These are phyloP conservation scores for Brassica cretica DNA, from an alignment of 345 rosid species.

Conservation along the genomic window DNA sequence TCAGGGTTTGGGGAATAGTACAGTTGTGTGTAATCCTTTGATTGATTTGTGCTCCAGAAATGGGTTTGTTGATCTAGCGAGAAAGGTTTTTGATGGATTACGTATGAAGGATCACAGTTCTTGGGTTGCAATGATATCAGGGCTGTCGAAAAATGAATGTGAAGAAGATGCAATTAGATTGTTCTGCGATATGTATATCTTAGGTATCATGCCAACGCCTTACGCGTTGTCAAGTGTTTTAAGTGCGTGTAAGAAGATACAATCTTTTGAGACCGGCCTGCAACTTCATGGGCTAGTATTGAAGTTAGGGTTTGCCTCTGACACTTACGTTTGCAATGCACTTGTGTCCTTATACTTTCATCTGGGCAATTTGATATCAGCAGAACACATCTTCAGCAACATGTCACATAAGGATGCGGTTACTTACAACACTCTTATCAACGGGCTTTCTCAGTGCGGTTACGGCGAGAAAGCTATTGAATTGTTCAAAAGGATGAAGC, in stretches of 20 bases:
- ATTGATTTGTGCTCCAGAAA: constrained; percentile 68
- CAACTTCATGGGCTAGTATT: constrained; percentile 70
- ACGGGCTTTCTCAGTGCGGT: constrained; percentile 73
- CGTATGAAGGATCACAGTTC: constrained; percentile 63
- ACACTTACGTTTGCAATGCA: constrained; percentile 77
- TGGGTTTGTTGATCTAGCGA: constrained; percentile 53
- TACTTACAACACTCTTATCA: constrained; percentile 83
- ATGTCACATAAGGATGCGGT: constrained; percentile 65
- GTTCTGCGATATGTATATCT: constrained; percentile 60
- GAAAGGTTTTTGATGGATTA: constrained; percentile 59
- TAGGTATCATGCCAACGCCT: constrained; percentile 61
- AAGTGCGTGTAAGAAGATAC: constrained; percentile 72
- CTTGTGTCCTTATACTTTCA: constrained; percentile 77
- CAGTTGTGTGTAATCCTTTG: constrained; percentile 60
- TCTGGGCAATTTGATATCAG: constrained; percentile 51
- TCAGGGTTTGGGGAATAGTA: constrained; percentile 54
- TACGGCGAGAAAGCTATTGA: constrained; percentile 59
- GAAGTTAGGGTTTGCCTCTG: constrained; percentile 72
- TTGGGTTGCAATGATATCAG: constrained; percentile 84
- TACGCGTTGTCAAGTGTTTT: constrained; percentile 78
- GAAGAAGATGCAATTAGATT: constrained; percentile 61
- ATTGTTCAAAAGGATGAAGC: constrained; percentile 69
- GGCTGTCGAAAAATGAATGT: constrained; percentile 62
- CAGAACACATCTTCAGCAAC: constrained; percentile 66
- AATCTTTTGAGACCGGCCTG: constrained; percentile 57